Base-by-base conservation (phyloP, 768 basidiomycete species). In the Suillus brevipes region DNA sequence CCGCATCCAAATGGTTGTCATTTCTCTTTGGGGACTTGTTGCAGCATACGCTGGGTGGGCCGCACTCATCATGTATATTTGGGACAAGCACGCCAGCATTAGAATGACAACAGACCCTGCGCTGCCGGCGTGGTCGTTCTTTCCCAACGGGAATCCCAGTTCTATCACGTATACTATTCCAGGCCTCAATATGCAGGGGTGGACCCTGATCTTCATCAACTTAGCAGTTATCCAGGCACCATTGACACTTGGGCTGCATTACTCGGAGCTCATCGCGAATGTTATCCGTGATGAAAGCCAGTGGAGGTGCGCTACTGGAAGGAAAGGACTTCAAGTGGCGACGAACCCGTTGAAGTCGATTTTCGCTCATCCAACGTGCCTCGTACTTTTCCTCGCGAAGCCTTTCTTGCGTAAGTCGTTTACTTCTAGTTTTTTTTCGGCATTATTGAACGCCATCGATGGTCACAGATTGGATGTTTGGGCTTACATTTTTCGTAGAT, bases 391-490 rank as follows among this genome's bases (percentile, higher is more conserved):
- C 3, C 1, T 61, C 9, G 62, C 66, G 18, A 77, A 75, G 31
- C 72, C 72, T 14, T 14, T 77, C 14, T 34, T 75, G 14, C 74
- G 74, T 77, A 49, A 67, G 75, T 68, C 9, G n/a, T 25, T 23
- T 31, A 8, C 2, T 2, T n/a, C 7, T 34, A 36, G 23, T 16
- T 53, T n/a, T n/a, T 12, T 52, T 16, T 47, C 25, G 8, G 12
- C 42, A 3, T 34, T 23, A 55, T 23, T 65, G 61, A 37, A 55
- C 31, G 20, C 6, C 4, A 55, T 55, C 10, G 9, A 55, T 14
- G 34, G 13, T 52, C 7, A 14, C 47, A 77, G 74, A 75, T 49
- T 75, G 74, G 74, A 75, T 77, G 75, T 71, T 77, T 43, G 74
- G 70, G 9, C 70, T 76, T 34, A 70, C 73, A 6, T 69, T 74